Evolutionary conservation across 2,329 filamentous ascomycete genomes (phyloP), one percentile per base, ranked within the genome.

Genomic region (Stylonectria norvegica): DNA sequence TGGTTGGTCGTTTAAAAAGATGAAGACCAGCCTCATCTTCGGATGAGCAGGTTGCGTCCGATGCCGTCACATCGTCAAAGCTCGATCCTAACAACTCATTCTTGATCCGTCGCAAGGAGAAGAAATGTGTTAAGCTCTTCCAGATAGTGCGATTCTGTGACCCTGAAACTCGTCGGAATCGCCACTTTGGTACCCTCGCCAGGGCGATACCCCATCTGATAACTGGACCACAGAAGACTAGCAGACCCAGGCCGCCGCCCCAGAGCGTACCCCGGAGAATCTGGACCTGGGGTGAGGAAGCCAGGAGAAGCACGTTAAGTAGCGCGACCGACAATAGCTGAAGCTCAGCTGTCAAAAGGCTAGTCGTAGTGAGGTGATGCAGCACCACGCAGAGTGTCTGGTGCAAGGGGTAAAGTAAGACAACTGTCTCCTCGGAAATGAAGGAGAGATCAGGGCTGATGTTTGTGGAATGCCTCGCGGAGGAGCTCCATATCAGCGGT

Each of bases 151-250:
- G 58, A 45, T 41, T 65, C 61, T 51, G 66, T 63, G 40, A 55
- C 20, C 58, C 60, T 2, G 67, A 61, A 14, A 73, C 67, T 40
- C 82, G 79, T 53, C 81, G 78, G 55, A 97, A 90, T 30, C 90
- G 86, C 89, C 91, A 96, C 54, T 82, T 89, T 3, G 93, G 93
- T 14, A 97, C 87, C 42, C 91, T 78, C 36, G 91, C 90, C 45
- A 98, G 69, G 18, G 84, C 78, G 38, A 97, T 85, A 32, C 87
- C 89, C 86, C 88, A 94, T 54, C 76, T 77, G 23, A 97, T 78
- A 10, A 93, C 78, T 20, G 81, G 75, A 20, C 80, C 79, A 58
- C 89, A 94, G 5, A 79, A 69, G 4, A 91, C 67, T 38, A 95
- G 79, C 12, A 95, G 64, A 32, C 79, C 76, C 20, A 96, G 63